Percentiles rank a stretch among this genome's conserved stretches.
phyloP scores from a whole-genome alignment of 2,329 filamentous ascomycete genomes.

The Colletotrichum sp. region DNA sequence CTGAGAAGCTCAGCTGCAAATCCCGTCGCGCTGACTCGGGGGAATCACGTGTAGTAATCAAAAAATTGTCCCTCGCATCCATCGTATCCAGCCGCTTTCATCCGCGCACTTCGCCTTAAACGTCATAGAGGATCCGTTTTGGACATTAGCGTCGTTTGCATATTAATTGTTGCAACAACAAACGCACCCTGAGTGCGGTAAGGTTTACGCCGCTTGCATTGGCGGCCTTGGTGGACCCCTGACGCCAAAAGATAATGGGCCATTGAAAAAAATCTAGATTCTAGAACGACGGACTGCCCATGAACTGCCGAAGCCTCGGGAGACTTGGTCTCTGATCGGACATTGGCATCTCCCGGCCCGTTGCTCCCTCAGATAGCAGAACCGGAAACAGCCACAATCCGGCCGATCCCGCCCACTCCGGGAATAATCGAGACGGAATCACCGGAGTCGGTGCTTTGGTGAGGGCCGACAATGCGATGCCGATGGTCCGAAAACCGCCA shows the following conservation, averaged over 20 bases:
- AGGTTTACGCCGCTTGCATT: conserved; percentile 7
- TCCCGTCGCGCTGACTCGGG: not conserved
- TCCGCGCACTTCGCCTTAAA: not conserved
- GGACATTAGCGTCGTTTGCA: not conserved
- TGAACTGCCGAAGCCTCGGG: not conserved
- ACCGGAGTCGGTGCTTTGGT: not conserved
- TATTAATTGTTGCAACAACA: not conserved
- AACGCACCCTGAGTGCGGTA: not conserved
- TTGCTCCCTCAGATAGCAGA: not conserved
- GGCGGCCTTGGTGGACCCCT: not conserved
- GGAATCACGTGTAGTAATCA: conserved; percentile 2
- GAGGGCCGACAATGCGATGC: not conserved
- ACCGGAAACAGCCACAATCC: not conserved
- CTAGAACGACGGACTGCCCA: not conserved
- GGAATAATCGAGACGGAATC: not conserved
- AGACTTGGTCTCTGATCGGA: not conserved
- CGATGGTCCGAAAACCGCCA: not conserved
- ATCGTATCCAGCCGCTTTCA: not conserved
- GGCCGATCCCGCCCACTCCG: not conserved
- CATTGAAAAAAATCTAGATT: not conserved
- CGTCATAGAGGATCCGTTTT: not conserved
- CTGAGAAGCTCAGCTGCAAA: not conserved
- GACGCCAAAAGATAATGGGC: not conserved
- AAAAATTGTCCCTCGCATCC: not conserved
- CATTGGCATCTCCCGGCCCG: not conserved